Evolutionary conservation across 345 rosid genomes (phyloP).

Genomic region (Durio zibethinus): DNA sequence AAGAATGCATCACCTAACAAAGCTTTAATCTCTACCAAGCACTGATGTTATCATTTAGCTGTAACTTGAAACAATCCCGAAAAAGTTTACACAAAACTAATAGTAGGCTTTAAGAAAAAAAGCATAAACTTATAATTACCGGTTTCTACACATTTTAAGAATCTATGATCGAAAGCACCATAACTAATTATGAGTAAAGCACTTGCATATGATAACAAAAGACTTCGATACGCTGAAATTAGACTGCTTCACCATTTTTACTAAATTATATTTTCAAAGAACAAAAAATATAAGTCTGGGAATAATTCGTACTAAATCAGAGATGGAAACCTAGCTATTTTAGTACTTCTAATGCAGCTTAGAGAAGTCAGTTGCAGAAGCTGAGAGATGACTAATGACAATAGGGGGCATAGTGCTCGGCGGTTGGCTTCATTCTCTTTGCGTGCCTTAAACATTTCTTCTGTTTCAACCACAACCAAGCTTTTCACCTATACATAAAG

Average conservation of each 20-base stretch:
- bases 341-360: constrained; percentile 23
- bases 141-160: neutral
- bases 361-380: constrained; percentile 36
- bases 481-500: constrained; percentile 53
- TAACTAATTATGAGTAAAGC: neutral
- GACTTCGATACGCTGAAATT: neutral
- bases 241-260: neutral
- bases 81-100: neutral
- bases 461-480: constrained; percentile 70
- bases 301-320: constrained; percentile 12
- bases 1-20: too few relatives aligned
- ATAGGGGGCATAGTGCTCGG: constrained; percentile 57
- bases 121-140: neutral
- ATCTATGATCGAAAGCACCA: neutral
- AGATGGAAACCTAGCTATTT: constrained; percentile 17
- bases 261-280: neutral
- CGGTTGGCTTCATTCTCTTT: constrained; percentile 54
- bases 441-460: constrained; percentile 77
- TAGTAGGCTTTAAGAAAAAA: neutral
- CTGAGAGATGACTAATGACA: constrained; percentile 49
- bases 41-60: neutral
- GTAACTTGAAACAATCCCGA: neutral
- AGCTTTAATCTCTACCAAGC: neutral
- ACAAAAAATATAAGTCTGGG: neutral
- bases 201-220: neutral